Base-by-base conservation (phyloP, 345 rosid species). In the Capsella bursapastoris region DNA sequence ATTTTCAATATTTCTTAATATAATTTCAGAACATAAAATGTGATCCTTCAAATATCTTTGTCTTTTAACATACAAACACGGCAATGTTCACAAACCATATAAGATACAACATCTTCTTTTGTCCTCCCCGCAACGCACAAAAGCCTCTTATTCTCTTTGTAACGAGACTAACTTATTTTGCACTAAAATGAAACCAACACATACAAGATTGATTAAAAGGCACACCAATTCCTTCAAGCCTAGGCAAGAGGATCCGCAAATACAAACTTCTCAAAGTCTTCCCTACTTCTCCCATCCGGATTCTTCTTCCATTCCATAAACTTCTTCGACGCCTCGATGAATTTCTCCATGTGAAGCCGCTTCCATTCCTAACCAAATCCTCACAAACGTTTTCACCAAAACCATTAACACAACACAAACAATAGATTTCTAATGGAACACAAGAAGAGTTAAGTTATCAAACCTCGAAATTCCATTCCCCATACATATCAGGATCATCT, bases 391-490 rank as follows among this genome's bases (percentile, higher is more conserved):
- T 22, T 43, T 29, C 2, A 2, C 41, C 40, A 66, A 62, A 52
- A 44, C n/a, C 22, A 27, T n/a, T 45, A 66, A 3, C 4, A 15
- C 3, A 5, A n/a, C 18, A 9, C 29, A 8, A 66, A 48, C 55
- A 18, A 18, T 18, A 18, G 22, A 18, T 18, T 18, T 18, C 22
- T 18, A 1, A 18, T 18, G 22, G 18, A 18, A 18, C 22, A 18
- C 22, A 12, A 62, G n/a, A 11, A 60, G 25, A 22, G 22, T 28
- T 70, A 15, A 1, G 25, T 32, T 8, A 22, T 29, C 13, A 2
- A 22, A 95, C 99, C 98, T 95, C 89, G 27, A 95, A 90, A 80
- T 87, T 79, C 99, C 99, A 92, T 14, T 92, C 89, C 16, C 97
- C 99, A 71, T 79, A 84, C 84, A 96, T 63, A 75, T 84, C 37